Base-by-base conservation (phyloP, 805 yeast species). In the Saccharomycopsis capsularis region DNA sequence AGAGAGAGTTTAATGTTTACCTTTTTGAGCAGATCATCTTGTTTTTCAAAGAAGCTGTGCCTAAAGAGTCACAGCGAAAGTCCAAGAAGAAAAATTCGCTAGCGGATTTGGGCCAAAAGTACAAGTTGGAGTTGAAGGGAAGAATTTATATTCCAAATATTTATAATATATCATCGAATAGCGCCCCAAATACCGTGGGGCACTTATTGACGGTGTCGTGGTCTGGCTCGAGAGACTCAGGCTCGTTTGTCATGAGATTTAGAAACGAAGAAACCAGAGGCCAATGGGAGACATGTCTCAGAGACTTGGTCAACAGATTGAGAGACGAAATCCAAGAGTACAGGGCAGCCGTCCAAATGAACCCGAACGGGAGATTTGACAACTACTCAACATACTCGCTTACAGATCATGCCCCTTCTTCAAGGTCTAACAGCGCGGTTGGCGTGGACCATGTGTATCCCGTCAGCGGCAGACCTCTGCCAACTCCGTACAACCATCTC, bases 181-280 rank as follows among this genome's bases (percentile, higher is more conserved):
- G 59, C 48, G 50, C 59, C 54, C 16, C 47, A 58, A 59, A 63
- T 59, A 60, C 61, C 46, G 29, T 56, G 16, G 81, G 82, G 4
- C 79, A 81, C 59, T 75, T 77, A 13, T 67, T 84, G 56, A 76
- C 82, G 34, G 75, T 84, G 9, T 76, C 85, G 15, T 85, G 93
- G 93, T 78, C 81, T n/a, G 93, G 95, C 6, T 79, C 82, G 46
- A 81, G 79, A 58, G 97, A 90, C 56, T 81, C 85, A 25, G 96
- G 96, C 13, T 79, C 86, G 18, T 89, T 93, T 57, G 78, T 88
- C 16, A 73, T 93, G 61, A 75, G 86, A 49, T 88, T 88, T 65
- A 76, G 83, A 53, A 83, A 83, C 45, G 97, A 90, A 59, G 98
- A 93, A 63, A 72, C 74, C 16, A 73, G 95, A 55, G 75, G 74